Percentiles rank a stretch among this genome's conserved stretches.
Evolutionary conservation across 179 eudicot genomes (phyloP).

Genomic region (Patellifolia procumbens): DNA sequence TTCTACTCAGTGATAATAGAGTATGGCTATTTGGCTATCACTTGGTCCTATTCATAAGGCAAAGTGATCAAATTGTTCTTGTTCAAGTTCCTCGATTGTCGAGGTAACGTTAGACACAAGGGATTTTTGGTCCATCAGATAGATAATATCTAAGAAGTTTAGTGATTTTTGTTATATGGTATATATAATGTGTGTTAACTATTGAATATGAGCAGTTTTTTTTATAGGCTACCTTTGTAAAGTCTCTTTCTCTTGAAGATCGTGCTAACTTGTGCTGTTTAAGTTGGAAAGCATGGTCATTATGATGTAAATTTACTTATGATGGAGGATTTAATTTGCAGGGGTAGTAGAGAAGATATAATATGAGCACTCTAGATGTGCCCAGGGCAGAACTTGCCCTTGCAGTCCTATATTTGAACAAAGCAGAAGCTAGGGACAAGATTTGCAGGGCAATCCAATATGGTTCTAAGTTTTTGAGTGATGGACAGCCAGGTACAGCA

Average conservation of each 20-base stretch:
- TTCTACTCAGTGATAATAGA: too few relatives aligned
- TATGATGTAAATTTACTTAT: background rate
- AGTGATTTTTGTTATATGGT: background rate
- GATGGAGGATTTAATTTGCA: constrained; percentile 21
- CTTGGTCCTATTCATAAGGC: too few relatives aligned
- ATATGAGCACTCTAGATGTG: constrained; percentile 70
- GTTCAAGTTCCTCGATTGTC: too few relatives aligned
- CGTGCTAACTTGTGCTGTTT: background rate
- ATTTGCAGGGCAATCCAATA: constrained; percentile 98
- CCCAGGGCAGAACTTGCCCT: constrained; percentile 90
- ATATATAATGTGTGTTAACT: background rate
- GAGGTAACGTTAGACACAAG: too few relatives aligned
- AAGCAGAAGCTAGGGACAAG: constrained; percentile 99
- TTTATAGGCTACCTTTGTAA: background rate
- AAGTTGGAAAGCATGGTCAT: background rate
- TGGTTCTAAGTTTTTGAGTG: constrained; percentile 92
- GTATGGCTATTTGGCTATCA: too few relatives aligned
- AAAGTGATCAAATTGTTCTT: too few relatives aligned
- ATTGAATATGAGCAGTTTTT: background rate
- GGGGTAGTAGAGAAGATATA: constrained; percentile 37
- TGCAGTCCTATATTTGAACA: constrained; percentile 77
- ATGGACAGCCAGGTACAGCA: constrained; percentile 97
- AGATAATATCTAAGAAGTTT: too few relatives aligned
- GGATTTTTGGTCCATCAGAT: too few relatives aligned
- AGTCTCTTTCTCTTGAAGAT: background rate